Base-by-base conservation (phyloP, 768 basidiomycete genomes). In the Fomitopsis serialis region DNA sequence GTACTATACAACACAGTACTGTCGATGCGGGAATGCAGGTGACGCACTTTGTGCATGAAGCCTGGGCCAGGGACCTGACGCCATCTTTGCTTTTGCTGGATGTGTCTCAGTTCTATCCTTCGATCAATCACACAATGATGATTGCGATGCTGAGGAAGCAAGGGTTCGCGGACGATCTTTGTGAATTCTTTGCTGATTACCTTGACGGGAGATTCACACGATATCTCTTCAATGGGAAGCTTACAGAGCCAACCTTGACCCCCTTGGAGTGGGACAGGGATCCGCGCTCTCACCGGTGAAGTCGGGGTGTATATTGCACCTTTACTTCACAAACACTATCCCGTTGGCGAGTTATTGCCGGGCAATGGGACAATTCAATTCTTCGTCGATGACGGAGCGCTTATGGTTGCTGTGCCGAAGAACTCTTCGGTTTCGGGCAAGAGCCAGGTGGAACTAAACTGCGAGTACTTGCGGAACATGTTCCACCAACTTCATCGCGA, bases 41-140 rank as follows among this genome's bases (percentile, higher is more conserved):
- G 7, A 49, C 54, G 5, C 57, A 61, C 12, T 53, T 58, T 42
- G 42, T 63, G 13, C 37, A 45, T 1, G 42, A 46, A 4, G 44
- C 36, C 3, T 57, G 58, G 54, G 37, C 24, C 15, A 9, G 35
- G 19, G 42, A 45, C 8, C 27, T 57, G 1, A 40, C 55, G 37
- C 54, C 56, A 2, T 49, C 60, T 0, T 7, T 45, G 13, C 44
- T 63, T 10, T 49, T 58, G 12, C 49, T 61, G n/a, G 61, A 61
- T 36, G 45, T 61, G 1, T 44, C 60, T 1, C 57, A 59, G 32
- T 62, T 61, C 54, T 64, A 52, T 53, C 59, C 61, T 0, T 61
- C 63, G 1, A 37, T 61, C n/a, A 48, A 58, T 19, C 58, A 63
- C 37, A 54, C 48, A 0, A 19, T 57, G 1, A 29, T 61, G 9